These are phyloP conservation scores for Sonneratia caseolaris DNA, from an alignment of 345 rosid genomes.

Conservation along the genomic window DNA sequence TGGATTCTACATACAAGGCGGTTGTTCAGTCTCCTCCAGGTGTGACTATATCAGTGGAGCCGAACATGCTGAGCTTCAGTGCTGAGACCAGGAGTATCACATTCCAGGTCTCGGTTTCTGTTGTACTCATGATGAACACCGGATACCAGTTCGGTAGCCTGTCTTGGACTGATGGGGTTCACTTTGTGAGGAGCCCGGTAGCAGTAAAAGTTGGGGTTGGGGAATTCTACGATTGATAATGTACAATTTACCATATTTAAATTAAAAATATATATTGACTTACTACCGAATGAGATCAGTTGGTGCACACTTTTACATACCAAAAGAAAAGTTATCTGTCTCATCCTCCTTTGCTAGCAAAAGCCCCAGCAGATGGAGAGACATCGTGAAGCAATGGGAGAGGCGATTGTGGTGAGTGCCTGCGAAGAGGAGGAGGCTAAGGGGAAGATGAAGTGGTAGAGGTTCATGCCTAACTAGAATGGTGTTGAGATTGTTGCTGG, in stretches of 20 bases:
- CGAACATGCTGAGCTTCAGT: conserved; percentile 20
- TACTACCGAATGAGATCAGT: neutral
- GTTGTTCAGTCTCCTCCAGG: conserved; percentile 7
- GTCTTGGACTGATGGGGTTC: conserved; percentile 21
- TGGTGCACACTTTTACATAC: neutral
- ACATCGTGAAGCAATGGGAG: conserved; percentile 19
- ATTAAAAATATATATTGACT: neutral
- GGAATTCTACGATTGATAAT: conserved; percentile 1
- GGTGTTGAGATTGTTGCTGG: conserved; percentile 59
- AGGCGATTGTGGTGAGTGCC: conserved; percentile 21
- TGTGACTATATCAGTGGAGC: conserved; percentile 20
- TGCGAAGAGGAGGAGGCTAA: conserved; percentile 16
- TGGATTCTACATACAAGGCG: conserved; percentile 24
- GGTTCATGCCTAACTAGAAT: conserved; percentile 56
- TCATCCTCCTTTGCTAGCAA: too few relatives aligned
- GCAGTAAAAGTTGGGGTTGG: neutral
- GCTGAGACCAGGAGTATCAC: conserved; percentile 19
- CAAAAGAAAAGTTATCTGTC: neutral
- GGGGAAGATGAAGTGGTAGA: conserved; percentile 46
- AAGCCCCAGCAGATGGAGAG: neutral
- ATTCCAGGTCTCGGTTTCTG: conserved; percentile 17
- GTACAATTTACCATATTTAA: neutral
- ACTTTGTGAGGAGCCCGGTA: conserved; percentile 18
- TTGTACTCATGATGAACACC: conserved; percentile 16
- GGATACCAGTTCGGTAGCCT: conserved; percentile 26